These are phyloP conservation scores for Plasmodium blacklocki DNA, from an alignment of 169 alveolate species.

Conservation along the genomic window DNA sequence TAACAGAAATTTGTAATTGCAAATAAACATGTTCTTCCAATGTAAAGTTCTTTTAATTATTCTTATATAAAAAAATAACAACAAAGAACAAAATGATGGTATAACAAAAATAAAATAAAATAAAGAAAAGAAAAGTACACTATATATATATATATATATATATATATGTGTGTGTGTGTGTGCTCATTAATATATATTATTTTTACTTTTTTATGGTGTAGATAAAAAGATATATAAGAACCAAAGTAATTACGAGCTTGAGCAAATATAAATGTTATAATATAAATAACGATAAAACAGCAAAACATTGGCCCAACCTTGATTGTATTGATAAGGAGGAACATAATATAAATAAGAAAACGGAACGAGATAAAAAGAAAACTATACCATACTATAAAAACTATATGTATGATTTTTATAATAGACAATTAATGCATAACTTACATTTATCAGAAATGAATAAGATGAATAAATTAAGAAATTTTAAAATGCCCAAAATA, in stretches of 20 bases:
- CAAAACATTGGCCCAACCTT: constrained; percentile 64
- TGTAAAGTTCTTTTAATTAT: too few relatives aligned
- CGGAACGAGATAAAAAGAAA: constrained; percentile 24
- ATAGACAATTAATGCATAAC: constrained; percentile 82
- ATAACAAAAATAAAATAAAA: too few relatives aligned
- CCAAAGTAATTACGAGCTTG: constrained; percentile 61
- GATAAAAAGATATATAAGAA: constrained; percentile 73
- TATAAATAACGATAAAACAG: constrained; percentile 59
- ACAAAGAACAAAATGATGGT: too few relatives aligned
- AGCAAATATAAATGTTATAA: constrained; percentile 71
- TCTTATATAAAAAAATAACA: too few relatives aligned
- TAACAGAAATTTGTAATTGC: too few relatives aligned
- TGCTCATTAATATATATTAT: background rate
- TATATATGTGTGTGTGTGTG: too few relatives aligned
- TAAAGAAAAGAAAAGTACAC: too few relatives aligned
- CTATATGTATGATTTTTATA: constrained; percentile 69
- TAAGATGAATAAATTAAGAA: constrained; percentile 81
- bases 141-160: too few relatives aligned
- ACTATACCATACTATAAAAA: constrained; percentile 72
- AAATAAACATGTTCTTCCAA: too few relatives aligned
- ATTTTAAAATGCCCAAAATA: constrained; percentile 80
- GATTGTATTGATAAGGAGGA: constrained; percentile 59
- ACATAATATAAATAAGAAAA: constrained; percentile 42
- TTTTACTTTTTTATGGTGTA: background rate
- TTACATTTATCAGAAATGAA: constrained; percentile 82